phyloP scores from a whole-genome alignment of 169 alveolate genomes.

The Blepharisma undulans region DNA sequence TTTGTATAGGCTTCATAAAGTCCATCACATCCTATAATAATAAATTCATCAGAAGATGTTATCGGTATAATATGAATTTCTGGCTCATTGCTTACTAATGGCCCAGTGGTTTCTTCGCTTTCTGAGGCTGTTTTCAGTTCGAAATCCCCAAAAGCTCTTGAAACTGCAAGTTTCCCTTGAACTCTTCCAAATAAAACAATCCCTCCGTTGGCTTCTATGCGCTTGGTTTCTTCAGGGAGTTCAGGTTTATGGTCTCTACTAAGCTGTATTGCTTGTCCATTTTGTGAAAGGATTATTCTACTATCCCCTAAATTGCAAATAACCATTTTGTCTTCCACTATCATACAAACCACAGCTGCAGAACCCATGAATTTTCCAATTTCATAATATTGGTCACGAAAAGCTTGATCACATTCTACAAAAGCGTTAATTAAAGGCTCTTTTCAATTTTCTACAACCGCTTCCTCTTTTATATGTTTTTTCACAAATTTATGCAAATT shows the following conservation, averaged over 20 bases:
- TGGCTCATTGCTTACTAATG: not conserved
- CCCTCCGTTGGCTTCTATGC: slow-evolving; percentile 81
- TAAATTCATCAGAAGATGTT: slow-evolving; percentile 72
- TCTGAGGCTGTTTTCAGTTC: slow-evolving; percentile 54
- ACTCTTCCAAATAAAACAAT: slow-evolving; percentile 79
- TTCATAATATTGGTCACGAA: slow-evolving; percentile 25
- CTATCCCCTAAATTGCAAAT: slow-evolving; percentile 82
- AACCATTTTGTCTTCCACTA: slow-evolving; percentile 54
- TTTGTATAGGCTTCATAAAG: slow-evolving; percentile 76
- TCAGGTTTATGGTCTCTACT: slow-evolving; percentile 80
- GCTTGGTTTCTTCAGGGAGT: slow-evolving; percentile 57
- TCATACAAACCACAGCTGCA: slow-evolving; percentile 67
- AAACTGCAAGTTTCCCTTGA: slow-evolving; percentile 80
- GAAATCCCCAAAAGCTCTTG: slow-evolving; percentile 91
- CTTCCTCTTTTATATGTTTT: slow-evolving; percentile 17
- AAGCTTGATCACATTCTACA: slow-evolving; percentile 48
- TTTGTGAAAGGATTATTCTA: slow-evolving; percentile 70
- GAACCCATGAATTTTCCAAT: slow-evolving; percentile 59
- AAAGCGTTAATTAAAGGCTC: slow-evolving; percentile 34
- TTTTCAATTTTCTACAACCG: not conserved
- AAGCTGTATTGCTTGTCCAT: slow-evolving; percentile 68
- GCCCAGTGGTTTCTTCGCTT: not conserved
- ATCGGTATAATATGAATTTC: slow-evolving; percentile 52
- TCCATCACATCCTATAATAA: slow-evolving; percentile 86
- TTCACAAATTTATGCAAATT: slow-evolving; percentile 43